Percentiles rank a stretch among this genome's conserved stretches.
Conservation (phyloP, 2,329 filamentous ascomycete genomes). For the Mycocentrospora acerina region DNA sequence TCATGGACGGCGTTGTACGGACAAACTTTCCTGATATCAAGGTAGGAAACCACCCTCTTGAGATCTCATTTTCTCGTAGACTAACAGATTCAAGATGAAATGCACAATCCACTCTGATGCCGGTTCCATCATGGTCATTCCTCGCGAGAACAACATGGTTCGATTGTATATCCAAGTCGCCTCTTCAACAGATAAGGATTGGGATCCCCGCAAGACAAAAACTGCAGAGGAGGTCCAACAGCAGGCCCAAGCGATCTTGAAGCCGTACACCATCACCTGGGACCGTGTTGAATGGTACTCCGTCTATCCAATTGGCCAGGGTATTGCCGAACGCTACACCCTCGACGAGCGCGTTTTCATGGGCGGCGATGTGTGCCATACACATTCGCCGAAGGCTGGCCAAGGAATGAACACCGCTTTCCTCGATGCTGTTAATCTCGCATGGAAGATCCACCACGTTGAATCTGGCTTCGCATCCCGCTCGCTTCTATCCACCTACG, state of each 20-base stretch:
- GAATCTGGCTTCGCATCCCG: conserved; percentile 78
- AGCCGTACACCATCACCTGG: conserved; percentile 63
- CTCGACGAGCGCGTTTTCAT: conserved; percentile 66
- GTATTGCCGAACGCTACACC: conserved; percentile 65
- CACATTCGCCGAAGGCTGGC: conserved; percentile 64
- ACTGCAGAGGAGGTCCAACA: conserved; percentile 61
- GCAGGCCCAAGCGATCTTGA: conserved; percentile 59
- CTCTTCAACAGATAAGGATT: conserved; percentile 62
- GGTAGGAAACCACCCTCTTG: conserved; percentile 34
- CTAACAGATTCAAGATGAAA: conserved; percentile 54
- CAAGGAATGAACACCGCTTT: conserved; percentile 66
- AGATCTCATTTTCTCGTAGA: not conserved
- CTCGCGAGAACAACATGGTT: conserved; percentile 56
- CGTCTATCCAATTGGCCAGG: conserved; percentile 66
- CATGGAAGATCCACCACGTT: conserved; percentile 94
- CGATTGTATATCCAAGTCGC: conserved; percentile 62
- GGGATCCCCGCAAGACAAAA: conserved; percentile 61
- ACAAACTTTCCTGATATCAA: conserved; percentile 66
- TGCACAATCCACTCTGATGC: conserved; percentile 67
- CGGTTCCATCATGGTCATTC: conserved; percentile 66
- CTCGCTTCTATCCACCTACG: conserved; percentile 78
- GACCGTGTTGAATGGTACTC: conserved; percentile 68
- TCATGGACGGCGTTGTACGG: conserved; percentile 66
- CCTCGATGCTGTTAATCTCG: conserved; percentile 75
- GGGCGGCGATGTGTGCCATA: conserved; percentile 66